A percentile compares a stretch with the other conserved stretches of the same genome.
phyloP scores from a whole-genome alignment of 495 filamentous ascomycete genomes.

The Rostrohypoxylon terebratum region DNA sequence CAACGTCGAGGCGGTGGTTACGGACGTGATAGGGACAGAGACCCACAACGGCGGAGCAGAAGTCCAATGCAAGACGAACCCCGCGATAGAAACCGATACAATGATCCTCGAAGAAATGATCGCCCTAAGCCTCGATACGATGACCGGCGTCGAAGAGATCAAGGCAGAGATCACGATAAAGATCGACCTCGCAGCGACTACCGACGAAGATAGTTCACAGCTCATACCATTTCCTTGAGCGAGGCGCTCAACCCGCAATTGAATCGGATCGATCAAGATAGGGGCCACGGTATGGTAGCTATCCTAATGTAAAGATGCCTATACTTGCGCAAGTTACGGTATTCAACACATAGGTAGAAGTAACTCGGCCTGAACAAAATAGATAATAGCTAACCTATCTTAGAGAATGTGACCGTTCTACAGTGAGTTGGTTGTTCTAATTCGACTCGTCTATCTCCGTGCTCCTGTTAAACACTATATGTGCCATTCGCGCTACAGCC shows the following conservation, averaged over 20 bases:
- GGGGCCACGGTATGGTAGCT: background rate
- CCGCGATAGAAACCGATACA: conserved; percentile 31
- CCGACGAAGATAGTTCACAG: conserved; percentile 37
- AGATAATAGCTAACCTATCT: background rate
- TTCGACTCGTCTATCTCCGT: background rate
- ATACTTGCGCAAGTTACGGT: background rate
- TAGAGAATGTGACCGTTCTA: background rate
- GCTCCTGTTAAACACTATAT: background rate
- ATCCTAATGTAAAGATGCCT: background rate
- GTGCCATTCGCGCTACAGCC: background rate
- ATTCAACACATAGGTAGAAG: conserved; percentile 1
- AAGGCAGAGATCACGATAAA: conserved; percentile 44
- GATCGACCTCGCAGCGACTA: conserved; percentile 30
- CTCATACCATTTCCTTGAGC: background rate
- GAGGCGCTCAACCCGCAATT: background rate
- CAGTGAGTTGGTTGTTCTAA: background rate
- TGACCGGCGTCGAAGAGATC: conserved; percentile 41
- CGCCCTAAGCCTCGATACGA: conserved; percentile 25
- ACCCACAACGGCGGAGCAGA: conserved; percentile 51
- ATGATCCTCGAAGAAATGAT: conserved; percentile 28
- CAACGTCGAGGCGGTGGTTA: conserved; percentile 17
- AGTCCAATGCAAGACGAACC: conserved; percentile 52
- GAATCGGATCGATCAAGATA: too few species aligned
- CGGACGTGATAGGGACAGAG: conserved; percentile 22
- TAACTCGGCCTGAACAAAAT: background rate